Evolutionary conservation across 2,329 filamentous ascomycete species (phyloP), one percentile per base, ranked within the genome.

Genomic region (Clonostachys rhizophaga): DNA sequence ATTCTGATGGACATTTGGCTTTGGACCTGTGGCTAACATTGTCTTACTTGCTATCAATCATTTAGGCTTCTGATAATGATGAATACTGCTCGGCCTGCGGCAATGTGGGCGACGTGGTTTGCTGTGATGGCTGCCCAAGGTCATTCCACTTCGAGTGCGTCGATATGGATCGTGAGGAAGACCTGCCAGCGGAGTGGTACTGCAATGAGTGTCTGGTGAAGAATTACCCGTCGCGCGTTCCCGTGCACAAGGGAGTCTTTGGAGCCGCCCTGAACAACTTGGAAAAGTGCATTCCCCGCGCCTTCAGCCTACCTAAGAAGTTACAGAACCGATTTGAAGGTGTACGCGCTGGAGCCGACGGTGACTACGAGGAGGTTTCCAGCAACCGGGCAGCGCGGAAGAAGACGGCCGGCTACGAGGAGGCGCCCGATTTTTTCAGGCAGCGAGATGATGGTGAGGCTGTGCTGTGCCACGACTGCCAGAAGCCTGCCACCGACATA

Each of bases 81-180:
- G 92, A 97, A 65, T 86, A 87, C 61, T 99, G 92, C 71, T 86
- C 86, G 51, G 83, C 90, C 42, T 99, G 94, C 69, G 83, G 86
- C 59, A 87, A 87, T 53, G 87, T 83, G 55, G 92, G 92, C 48
- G 83, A 90, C 56, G 79, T 99, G 52, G 78, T 97, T 54, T 96
- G 91, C 69, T 99, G 94, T 67, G 94, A 97, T 70, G 89, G 87
- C 52, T 99, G 94, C 69, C 81, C 86, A 50, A 83, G 89, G 55
- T 89, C 91, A 6, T 96, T 95, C 68, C 94, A 97, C 67, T 90
- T 94, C 63, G 78, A 81, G 50, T 97, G 94, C 64, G 82, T 94
- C 55, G 87, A 95, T 65, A 91, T 92, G 51, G 86, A 89, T 37
- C 73, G 90, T 55, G 76, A 83, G 47, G 77, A 81, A 44, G 74